Evolutionary conservation across 768 basidiomycete genomes (phyloP), one percentile per base, ranked within the genome.

Genomic region (Russula ochroleuca): DNA sequence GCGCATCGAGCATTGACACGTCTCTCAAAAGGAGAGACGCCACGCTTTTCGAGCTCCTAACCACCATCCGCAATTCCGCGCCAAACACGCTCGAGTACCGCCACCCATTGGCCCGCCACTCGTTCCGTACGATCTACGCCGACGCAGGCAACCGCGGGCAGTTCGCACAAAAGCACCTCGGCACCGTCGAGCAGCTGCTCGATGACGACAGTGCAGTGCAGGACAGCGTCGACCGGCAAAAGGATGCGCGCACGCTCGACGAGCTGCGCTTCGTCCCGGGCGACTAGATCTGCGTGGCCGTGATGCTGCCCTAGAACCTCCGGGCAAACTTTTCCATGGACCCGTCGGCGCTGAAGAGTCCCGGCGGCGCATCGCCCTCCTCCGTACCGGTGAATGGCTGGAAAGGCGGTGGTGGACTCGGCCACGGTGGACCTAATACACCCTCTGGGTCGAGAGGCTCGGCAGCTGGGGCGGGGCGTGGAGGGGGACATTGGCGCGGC

Each of bases 261-360:
- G 89, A 91, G 65, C 77, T 93, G 31, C 79, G 88, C 41, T 89
- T 93, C 69, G 80, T 90, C 0, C 90, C 90, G 0, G 91, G 91
- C 19, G 91, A 93, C 70, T 91, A 84, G 69, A 80, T 93, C 43
- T 82, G 84, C 67, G 78, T 92, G 51, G 80, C 87, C n/a, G 84
- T 93, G 28, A 72, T 87, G 33, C 79, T 92, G 47, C 91, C 91
- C 15, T 90, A 89, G 75, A 83, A 82, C 65, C 75, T 73, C 9
- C 70, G 72, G 19, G 68, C 69, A 13, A 80, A 28, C 52, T 35
- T 64, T 9, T 33, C 82, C 3, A 78, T 74, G 7, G 88, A 88
- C 62, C 1, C 58, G 9, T 70, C 80, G 15, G 70, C 78, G n/a
- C n/a, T n/a, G 74, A 86, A 84, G 72, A 82, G 76, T 38, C 73